Evolutionary conservation across 2,329 filamentous ascomycete genomes (phyloP).

Genomic region (Ophiostoma montium): DNA sequence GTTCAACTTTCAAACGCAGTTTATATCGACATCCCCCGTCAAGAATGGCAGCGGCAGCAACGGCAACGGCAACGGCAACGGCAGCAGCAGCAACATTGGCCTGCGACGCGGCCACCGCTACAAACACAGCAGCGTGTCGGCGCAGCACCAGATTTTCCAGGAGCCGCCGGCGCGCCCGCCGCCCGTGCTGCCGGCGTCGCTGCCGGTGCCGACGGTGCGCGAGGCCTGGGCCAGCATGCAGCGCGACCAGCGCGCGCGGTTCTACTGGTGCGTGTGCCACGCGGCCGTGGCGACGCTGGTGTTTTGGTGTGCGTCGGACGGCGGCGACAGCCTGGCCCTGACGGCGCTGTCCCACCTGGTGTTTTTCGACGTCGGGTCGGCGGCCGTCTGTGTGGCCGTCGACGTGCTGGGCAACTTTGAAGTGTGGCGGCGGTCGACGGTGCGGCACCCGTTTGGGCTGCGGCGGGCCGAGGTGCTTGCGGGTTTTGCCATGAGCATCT

Average conservation of each 20-base stretch:
- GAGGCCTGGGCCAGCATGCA: slow-evolving; percentile 90
- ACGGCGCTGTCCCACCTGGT: slow-evolving; percentile 87
- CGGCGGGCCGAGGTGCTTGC: slow-evolving; percentile 88
- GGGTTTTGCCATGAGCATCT: slow-evolving; percentile 90
- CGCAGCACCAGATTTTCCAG: slow-evolving; percentile 85
- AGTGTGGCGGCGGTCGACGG: slow-evolving; percentile 85
- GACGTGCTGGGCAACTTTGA: slow-evolving; percentile 95
- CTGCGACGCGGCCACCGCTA: slow-evolving; percentile 93
- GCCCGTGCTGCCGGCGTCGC: slow-evolving; percentile 74
- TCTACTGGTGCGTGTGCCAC: slow-evolving; percentile 86
- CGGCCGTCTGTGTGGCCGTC: slow-evolving; percentile 78
- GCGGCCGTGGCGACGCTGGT: slow-evolving; percentile 70
- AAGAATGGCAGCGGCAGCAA: too few species aligned
- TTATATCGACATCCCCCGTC: slow-evolving; percentile 58
- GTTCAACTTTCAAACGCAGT: slow-evolving; percentile 88
- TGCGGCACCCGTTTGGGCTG: slow-evolving; percentile 86
- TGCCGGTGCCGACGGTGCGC: slow-evolving; percentile 77
- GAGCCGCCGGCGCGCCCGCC: slow-evolving; percentile 78
- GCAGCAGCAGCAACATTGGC: slow-evolving; percentile 77
- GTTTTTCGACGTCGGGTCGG: slow-evolving; percentile 88
- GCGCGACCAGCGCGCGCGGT: slow-evolving; percentile 64
- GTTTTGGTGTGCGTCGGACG: slow-evolving; percentile 55
- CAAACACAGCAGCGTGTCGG: slow-evolving; percentile 87
- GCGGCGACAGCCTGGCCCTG: slow-evolving; percentile 72
- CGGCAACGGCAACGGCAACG: too few species aligned